Evolutionary conservation across 768 basidiomycete species (phyloP).

Genomic region (Mycena venus): DNA sequence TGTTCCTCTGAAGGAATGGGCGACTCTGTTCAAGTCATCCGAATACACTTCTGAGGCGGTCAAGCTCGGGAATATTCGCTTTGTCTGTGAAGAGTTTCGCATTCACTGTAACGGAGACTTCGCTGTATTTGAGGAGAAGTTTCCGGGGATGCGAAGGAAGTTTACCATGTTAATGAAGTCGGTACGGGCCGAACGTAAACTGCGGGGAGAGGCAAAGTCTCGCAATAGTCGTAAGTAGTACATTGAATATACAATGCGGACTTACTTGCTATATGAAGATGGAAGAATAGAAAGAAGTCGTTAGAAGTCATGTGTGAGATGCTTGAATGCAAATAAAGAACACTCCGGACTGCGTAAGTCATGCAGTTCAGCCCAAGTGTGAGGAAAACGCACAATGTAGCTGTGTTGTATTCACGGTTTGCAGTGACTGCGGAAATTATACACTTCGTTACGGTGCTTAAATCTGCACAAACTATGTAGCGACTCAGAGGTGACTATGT

Average conservation of each 20-base stretch:
- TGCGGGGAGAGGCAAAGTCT: constrained; percentile 15
- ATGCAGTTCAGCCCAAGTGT: no score
- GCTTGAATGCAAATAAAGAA: no score
- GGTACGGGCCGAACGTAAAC: constrained; percentile 4
- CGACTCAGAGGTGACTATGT: not conserved
- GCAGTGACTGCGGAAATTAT: not conserved
- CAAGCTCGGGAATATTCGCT: no score
- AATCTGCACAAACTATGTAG: no score
- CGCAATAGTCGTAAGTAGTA: constrained; percentile 3
- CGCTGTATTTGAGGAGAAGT: not conserved
- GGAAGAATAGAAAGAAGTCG: no score
- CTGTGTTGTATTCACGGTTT: no score
- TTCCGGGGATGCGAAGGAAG: not conserved
- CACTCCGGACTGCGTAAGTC: no score
- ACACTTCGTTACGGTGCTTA: not conserved
- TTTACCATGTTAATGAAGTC: constrained; percentile 15
- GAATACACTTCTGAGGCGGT: no score
- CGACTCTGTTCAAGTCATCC: constrained; percentile 1
- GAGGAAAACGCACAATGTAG: no score
- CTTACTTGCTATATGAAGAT: no score
- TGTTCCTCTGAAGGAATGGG: constrained; percentile 31
- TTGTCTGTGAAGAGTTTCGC: no score
- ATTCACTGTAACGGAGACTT: not conserved
- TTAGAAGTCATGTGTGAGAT: not conserved
- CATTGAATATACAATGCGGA: no score